phyloP scores from a whole-genome alignment of 2,329 filamentous ascomycete genomes.

The Monosporascus ibericus region DNA sequence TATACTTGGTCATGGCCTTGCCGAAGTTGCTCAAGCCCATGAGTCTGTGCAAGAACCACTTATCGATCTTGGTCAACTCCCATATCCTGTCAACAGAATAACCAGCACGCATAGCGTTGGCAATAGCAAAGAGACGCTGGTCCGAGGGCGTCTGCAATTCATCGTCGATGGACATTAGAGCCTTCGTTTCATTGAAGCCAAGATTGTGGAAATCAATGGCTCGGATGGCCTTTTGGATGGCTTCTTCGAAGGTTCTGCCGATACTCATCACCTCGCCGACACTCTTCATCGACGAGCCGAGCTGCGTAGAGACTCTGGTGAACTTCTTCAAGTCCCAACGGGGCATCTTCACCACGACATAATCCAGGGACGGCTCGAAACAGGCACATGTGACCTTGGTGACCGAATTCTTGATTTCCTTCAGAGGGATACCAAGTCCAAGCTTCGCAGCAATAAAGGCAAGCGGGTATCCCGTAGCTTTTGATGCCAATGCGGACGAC shows the following conservation, averaged over 20 bases:
- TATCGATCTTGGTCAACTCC: conserved; percentile 97
- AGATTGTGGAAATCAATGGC: conserved; percentile 93
- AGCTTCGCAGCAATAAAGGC: conserved; percentile 97
- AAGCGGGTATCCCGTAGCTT: conserved; percentile 92
- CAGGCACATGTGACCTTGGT: conserved; percentile 94
- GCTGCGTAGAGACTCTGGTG: conserved; percentile 87
- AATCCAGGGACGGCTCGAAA: conserved; percentile 97
- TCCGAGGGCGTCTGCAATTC: conserved; percentile 97
- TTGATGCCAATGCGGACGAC: conserved; percentile 92
- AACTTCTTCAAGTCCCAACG: conserved; percentile 99
- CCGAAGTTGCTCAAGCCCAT: conserved; percentile 88
- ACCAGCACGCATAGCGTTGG: conserved; percentile 91
- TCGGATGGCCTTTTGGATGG: conserved; percentile 96
- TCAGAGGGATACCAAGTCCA: conserved; percentile 87
- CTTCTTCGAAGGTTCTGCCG: conserved; percentile 92
- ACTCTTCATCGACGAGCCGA: conserved; percentile 99
- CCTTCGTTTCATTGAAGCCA: conserved; percentile 86
- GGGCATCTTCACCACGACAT: conserved; percentile 97
- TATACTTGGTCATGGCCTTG: conserved; percentile 67
- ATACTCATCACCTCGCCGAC: conserved; percentile 99
- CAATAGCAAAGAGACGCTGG: conserved; percentile 93
- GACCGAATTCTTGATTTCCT: conserved; percentile 93
- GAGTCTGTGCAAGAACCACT: conserved; percentile 92
- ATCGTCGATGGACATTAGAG: conserved; percentile 91
- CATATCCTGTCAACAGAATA: conserved; percentile 96